phyloP scores from a whole-genome alignment of 2,329 filamentous ascomycete species.

The Microdochium bolleyi region DNA sequence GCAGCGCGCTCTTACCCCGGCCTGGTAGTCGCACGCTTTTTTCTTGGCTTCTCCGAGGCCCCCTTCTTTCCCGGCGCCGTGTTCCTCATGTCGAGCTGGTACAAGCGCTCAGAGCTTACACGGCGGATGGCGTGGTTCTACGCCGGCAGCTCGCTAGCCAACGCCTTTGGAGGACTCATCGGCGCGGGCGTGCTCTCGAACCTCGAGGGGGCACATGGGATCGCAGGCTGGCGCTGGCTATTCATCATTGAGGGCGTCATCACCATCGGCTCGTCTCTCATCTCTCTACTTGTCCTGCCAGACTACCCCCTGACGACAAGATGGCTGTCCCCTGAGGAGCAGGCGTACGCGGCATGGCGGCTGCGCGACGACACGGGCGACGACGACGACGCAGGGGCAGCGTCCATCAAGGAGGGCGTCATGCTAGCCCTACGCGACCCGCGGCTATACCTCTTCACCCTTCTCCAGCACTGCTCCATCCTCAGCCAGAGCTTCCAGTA shows the following conservation, averaged over 20 bases:
- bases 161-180: conserved; percentile 41
- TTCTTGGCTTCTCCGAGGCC: conserved; percentile 39
- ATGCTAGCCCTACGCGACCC: conserved; percentile 39
- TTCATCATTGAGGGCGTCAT: conserved; percentile 33
- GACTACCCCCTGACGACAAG: conserved; percentile 44
- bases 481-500: conserved; percentile 52
- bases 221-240: conserved; percentile 28
- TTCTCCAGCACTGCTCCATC: conserved; percentile 44
- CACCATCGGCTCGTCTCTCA: conserved; percentile 24
- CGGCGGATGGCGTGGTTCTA: conserved; percentile 39
- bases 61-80: conserved; percentile 42
- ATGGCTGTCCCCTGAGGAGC: conserved; percentile 44
- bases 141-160: conserved; percentile 35
- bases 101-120: conserved; percentile 32
- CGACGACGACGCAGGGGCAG: conserved; percentile 28
- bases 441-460: conserved; percentile 42
- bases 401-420: conserved; percentile 33
- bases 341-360: conserved; percentile 43
- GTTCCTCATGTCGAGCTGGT: conserved; percentile 38
- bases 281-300: conserved; percentile 26
- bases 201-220: conserved; percentile 26
- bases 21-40: conserved; percentile 37
- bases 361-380: conserved; percentile 39
- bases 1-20: conserved; percentile 31
- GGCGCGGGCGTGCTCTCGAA: conserved; percentile 39